Conservation (phyloP, 768 basidiomycete genomes). For the Zangia roseola region DNA sequence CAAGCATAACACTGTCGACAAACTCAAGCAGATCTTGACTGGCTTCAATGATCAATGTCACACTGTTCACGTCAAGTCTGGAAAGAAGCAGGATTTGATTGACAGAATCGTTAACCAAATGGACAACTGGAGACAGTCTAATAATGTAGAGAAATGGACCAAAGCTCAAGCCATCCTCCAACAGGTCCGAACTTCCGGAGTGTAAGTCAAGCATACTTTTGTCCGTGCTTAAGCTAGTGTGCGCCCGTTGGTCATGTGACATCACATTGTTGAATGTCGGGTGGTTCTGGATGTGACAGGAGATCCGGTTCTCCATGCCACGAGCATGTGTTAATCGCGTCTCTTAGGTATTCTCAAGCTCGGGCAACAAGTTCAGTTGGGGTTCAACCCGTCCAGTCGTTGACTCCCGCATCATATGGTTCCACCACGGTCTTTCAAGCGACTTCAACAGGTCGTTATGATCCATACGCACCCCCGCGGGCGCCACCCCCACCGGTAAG, state of each 20-base stretch:
- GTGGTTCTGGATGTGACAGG: conserved; percentile 8
- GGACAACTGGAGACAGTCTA: conserved; percentile 56
- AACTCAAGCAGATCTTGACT: conserved; percentile 75
- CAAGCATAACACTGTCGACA: conserved; percentile 80
- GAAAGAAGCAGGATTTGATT: conserved; percentile 87
- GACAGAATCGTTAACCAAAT: conserved; percentile 64
- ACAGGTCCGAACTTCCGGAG: conserved; percentile 63
- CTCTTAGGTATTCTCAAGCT: conserved; percentile 28
- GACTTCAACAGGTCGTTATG: conserved; percentile 47
- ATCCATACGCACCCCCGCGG: conserved; percentile 66
- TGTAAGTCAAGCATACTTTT: conserved; percentile 49
- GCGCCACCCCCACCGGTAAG: conserved; percentile 39
- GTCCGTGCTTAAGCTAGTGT: conserved; percentile 6
- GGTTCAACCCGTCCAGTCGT: conserved; percentile 25
- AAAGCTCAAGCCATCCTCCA: conserved; percentile 65
- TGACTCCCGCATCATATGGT: conserved; percentile 19
- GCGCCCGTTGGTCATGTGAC: conserved; percentile 10
- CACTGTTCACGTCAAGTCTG: conserved; percentile 66
- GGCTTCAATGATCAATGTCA: conserved; percentile 79
- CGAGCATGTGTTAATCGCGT: conserved; percentile 17
- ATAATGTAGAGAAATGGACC: conserved; percentile 62
- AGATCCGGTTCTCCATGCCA: not conserved
- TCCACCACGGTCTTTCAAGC: conserved; percentile 23
- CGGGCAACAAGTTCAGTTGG: conserved; percentile 24
- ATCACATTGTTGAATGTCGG: conserved; percentile 3